Base-by-base conservation (phyloP, 768 basidiomycete genomes). In the Lentinus brumalis region DNA sequence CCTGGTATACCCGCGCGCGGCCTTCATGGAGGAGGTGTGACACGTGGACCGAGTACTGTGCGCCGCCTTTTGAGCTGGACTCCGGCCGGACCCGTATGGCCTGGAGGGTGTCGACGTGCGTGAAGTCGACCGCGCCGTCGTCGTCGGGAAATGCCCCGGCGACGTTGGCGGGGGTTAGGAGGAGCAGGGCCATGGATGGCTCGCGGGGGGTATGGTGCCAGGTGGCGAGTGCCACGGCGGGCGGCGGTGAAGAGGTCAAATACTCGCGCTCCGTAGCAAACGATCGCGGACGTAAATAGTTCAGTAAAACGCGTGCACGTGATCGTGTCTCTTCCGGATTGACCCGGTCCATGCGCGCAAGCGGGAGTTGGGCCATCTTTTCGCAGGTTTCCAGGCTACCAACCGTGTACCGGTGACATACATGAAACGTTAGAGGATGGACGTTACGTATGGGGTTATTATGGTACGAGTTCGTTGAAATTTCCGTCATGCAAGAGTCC, bases 291-390 rank as follows among this genome's bases (percentile, higher is more conserved):
- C 52, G 38, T 53, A 53, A 53, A 53, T 53, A 53, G 12, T 16
- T 39, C 14, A 38, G 52, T 1, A 8, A 3, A 26, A 41, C 52
- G 32, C 52, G 52, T 9, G 35, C 52, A 53, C 52, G 52, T 53
- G 52, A 53, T 53, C 52, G 52, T 53, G 52, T 53, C 18, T 14
- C 9, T 40, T 38, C 52, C 52, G 52, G 26, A 21, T 53, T 53
- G 21, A 32, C 52, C 52, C 52, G 52, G 1, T 21, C 31, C 5
- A 16, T 8, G 26, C 31, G 50, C 15, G 11, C 35, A 35, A 35
- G 35, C 35, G 35, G 35, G 7, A 35, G 3, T 35, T 35, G 35
- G 35, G 1, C 16, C 21, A 26, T 18, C 46, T 18, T 26, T 47
- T 11, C 10, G 21, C 46, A 26, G 26, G n/a, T n/a, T 26, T 18